Evolutionary conservation across 2,329 filamentous ascomycete genomes (phyloP).

Genomic region (Plectosphaerella plurivora): DNA sequence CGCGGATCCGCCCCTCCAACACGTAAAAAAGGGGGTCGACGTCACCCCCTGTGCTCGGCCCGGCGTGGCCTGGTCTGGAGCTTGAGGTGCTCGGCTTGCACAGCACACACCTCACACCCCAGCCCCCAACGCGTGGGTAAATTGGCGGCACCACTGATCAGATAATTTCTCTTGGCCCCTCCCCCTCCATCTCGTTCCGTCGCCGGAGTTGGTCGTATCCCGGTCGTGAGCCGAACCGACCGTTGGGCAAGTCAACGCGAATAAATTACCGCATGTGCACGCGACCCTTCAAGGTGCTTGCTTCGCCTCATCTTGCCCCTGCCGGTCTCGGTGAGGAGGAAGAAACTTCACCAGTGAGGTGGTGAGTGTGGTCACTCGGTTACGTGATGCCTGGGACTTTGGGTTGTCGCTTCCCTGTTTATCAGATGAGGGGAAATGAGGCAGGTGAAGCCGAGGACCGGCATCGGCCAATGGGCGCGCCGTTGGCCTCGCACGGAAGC

Average conservation of each 20-base stretch:
- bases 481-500: background rate
- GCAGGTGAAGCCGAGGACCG: conserved; percentile 1
- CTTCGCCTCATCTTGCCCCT: conserved; percentile 8
- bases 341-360: too few relatives aligned
- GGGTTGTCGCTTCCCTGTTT: background rate
- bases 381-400: background rate
- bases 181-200: background rate
- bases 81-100: too few relatives aligned
- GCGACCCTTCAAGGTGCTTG: conserved; percentile 1
- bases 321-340: background rate
- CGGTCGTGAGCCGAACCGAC: background rate
- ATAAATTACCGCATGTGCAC: conserved; percentile 11
- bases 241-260: background rate
- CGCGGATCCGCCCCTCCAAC: too few relatives aligned
- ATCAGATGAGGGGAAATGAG: conserved; percentile 4
- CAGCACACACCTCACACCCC: background rate
- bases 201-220: conserved; percentile 2
- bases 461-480: background rate
- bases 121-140: background rate
- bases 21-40: too few relatives aligned
- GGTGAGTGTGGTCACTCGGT: conserved; percentile 1
- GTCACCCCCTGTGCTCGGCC: too few relatives aligned
- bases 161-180: conserved; percentile 13
- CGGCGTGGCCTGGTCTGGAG: too few relatives aligned
- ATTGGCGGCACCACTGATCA: conserved; percentile 7